Conservation (phyloP, 768 basidiomycete species). For the Kwoniella dejecticola region DNA sequence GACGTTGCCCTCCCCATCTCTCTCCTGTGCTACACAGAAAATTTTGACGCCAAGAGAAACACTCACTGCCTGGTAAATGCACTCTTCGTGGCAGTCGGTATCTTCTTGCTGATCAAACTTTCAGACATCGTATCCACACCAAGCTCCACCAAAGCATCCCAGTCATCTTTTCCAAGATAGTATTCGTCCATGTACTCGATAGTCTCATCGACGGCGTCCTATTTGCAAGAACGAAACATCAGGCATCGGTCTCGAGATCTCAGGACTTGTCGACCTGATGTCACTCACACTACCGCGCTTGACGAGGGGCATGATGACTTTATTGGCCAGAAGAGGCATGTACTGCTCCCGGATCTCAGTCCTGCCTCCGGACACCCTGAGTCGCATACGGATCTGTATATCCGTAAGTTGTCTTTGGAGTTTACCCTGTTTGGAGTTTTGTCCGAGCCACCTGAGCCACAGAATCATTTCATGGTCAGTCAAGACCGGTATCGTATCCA, state of each 20-base stretch:
- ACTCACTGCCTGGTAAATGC: slow-evolving; percentile 81
- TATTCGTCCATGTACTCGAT: slow-evolving; percentile 93
- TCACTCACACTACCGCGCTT: slow-evolving; percentile 71
- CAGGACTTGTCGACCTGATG: too few species aligned
- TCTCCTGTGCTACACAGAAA: too few species aligned
- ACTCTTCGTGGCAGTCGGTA: slow-evolving; percentile 76
- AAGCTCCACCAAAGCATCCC: slow-evolving; percentile 93
- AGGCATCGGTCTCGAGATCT: not conserved
- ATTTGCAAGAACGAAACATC: not conserved
- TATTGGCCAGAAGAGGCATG: slow-evolving; percentile 80
- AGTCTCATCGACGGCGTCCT: slow-evolving; percentile 78
- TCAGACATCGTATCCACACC: slow-evolving; percentile 81
- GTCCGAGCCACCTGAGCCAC: slow-evolving; percentile 83
- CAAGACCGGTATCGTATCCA: too few species aligned
- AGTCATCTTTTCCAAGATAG: slow-evolving; percentile 88
- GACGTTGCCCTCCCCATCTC: too few species aligned
- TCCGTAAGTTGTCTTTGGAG: slow-evolving; percentile 78
- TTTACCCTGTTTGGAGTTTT: slow-evolving; percentile 91
- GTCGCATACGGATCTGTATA: slow-evolving; percentile 91
- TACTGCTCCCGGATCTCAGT: slow-evolving; percentile 88
- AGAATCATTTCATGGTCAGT: too few species aligned
- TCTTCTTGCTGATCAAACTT: slow-evolving; percentile 76
- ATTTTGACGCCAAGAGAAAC: too few species aligned
- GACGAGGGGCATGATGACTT: slow-evolving; percentile 76
- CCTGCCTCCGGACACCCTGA: slow-evolving; percentile 88